These are phyloP conservation scores for Hylodesmum podocarpum DNA, from an alignment of 306 rosid genomes.

Conservation along the genomic window DNA sequence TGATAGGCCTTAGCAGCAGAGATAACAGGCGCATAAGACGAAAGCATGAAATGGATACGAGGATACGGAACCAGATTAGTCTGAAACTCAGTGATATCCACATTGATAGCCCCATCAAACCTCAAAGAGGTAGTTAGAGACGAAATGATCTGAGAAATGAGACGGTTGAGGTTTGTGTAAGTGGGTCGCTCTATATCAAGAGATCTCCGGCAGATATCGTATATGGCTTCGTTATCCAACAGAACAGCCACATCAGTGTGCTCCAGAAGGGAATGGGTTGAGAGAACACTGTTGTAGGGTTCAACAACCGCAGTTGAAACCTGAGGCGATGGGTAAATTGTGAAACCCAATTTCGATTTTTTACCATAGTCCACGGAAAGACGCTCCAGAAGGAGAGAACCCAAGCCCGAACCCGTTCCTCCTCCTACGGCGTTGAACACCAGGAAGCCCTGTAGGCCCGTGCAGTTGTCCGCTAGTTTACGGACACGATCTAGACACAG, in stretches of 20 bases:
- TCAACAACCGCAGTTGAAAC: slow-evolving; percentile 98
- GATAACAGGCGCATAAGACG: slow-evolving; percentile 96
- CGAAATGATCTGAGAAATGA: slow-evolving; percentile 93
- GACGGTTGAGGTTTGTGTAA: slow-evolving; percentile 84
- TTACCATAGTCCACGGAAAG: slow-evolving; percentile 94
- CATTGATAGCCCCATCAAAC: slow-evolving; percentile 98
- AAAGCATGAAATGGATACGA: slow-evolving; percentile 95
- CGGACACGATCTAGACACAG: slow-evolving; percentile 93
- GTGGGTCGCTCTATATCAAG: slow-evolving; percentile 97
- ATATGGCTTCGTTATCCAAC: slow-evolving; percentile 94
- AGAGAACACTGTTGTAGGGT: slow-evolving; percentile 96
- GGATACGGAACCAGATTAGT: slow-evolving; percentile 98
- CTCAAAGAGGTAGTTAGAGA: slow-evolving; percentile 94
- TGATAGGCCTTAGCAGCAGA: slow-evolving; percentile 98
- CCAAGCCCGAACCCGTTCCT: slow-evolving; percentile 95
- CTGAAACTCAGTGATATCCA: slow-evolving; percentile 94
- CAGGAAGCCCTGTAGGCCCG: slow-evolving; percentile 93
- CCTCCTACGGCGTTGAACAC: slow-evolving; percentile 98
- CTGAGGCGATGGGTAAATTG: slow-evolving; percentile 99
- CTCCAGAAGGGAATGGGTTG: slow-evolving; percentile 94
- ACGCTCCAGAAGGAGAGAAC: slow-evolving; percentile 85
- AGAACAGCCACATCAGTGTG: slow-evolving; percentile 96
- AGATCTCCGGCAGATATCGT: slow-evolving; percentile 91
- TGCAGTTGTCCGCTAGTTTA: slow-evolving; percentile 95
- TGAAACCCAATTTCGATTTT: slow-evolving; percentile 93